These are phyloP conservation scores for Vaccinium darrowii DNA, from an alignment of 148 eudicot genomes.

Conservation along the genomic window DNA sequence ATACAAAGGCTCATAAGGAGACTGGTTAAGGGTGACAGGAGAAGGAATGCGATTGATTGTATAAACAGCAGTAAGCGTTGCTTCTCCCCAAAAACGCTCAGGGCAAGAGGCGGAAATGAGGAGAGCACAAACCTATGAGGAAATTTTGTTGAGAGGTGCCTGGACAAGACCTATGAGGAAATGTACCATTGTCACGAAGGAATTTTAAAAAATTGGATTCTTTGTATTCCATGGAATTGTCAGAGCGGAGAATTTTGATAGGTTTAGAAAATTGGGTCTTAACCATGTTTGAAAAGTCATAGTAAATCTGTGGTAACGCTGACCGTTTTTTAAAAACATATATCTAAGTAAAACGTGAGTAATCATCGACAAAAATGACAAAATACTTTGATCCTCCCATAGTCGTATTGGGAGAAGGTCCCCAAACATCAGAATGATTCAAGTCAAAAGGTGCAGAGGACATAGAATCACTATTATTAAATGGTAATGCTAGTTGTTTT, in stretches of 20 bases:
- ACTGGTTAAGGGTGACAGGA: neutral
- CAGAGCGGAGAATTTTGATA: neutral
- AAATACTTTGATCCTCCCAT: no score
- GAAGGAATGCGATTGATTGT: neutral
- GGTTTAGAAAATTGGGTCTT: neutral
- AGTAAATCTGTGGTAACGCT: neutral
- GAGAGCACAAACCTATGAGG: neutral
- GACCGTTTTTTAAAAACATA: no score
- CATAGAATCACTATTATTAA: no score
- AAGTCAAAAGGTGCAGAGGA: no score
- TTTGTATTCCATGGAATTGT: neutral
- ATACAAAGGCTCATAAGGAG: conserved; percentile 21
- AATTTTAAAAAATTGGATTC: neutral
- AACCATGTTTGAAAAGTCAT: neutral
- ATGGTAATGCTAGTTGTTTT: no score
- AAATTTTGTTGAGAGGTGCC: neutral
- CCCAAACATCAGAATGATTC: no score
- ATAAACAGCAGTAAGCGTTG: neutral
- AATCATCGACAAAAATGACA: no score
- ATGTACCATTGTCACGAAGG: neutral
- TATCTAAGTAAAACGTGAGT: no score
- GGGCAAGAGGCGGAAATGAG: neutral
- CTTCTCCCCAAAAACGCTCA: neutral
- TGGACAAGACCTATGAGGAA: neutral
- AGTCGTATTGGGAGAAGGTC: no score